phyloP scores from a whole-genome alignment of 768 basidiomycete species.

The Guyanaporus albipodus region DNA sequence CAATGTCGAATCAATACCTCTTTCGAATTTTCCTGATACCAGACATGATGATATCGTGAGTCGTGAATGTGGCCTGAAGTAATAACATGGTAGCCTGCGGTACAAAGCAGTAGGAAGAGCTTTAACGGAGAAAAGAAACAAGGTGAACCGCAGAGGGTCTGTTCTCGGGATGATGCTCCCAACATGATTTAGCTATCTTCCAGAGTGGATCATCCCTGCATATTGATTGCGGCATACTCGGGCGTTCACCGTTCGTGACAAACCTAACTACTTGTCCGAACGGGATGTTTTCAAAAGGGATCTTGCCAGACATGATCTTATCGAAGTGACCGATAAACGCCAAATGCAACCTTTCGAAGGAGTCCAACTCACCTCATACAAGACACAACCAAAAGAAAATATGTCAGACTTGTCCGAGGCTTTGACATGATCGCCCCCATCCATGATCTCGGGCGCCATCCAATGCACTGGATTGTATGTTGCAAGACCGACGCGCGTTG shows the following conservation, averaged over 20 bases:
- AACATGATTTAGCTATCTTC: slow-evolving; percentile 7
- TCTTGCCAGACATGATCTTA: slow-evolving; percentile 18
- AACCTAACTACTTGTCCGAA: not conserved
- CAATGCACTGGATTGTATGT: slow-evolving; percentile 11
- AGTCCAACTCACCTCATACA: slow-evolving; percentile 26
- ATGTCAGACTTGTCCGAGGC: slow-evolving; percentile 18
- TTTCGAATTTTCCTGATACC: not conserved
- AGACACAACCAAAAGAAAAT: slow-evolving; percentile 27
- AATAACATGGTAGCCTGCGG: not conserved
- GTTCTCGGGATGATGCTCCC: slow-evolving; percentile 1
- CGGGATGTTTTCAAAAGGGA: slow-evolving; percentile 7
- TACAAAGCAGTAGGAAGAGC: not conserved
- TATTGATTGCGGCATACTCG: slow-evolving; percentile 6
- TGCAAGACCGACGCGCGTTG: slow-evolving; percentile 17
- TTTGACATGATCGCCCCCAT: slow-evolving; percentile 1
- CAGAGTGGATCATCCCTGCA: slow-evolving; percentile 12
- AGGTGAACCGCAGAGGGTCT: slow-evolving; percentile 14
- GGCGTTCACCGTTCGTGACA: not conserved
- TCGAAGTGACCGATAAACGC: not conserved
- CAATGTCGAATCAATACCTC: slow-evolving; percentile 6
- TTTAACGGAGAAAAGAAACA: not conserved
- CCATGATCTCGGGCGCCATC: slow-evolving; percentile 28
- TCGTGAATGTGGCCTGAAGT: not conserved
- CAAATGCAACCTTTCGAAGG: not conserved
- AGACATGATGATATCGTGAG: not conserved